Evolutionary conservation across 805 yeast species (phyloP), one percentile per base, ranked within the genome.

Genomic region (Yarrowia sp.): DNA sequence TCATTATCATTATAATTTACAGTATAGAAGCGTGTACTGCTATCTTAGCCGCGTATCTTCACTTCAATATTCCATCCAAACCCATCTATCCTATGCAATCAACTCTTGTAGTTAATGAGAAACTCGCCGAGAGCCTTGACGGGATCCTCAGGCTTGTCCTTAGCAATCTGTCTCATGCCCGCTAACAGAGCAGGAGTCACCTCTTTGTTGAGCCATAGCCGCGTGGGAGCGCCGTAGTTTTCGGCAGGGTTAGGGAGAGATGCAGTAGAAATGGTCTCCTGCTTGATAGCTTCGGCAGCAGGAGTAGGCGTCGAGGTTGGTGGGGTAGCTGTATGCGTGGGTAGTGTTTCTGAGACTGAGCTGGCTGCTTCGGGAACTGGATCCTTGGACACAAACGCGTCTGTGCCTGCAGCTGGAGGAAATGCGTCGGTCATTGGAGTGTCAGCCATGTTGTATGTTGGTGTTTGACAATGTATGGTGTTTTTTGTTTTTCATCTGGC

Each of bases 121-220:
- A 56, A 69, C 48, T 70, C 62, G 1, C 71, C 73, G n/a, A 70
- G 63, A 12, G 71, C 70, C 36, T 64, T 49, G 26, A 70, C 54
- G 11, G 73, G 73, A 30, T 70, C 68, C 12, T 40, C 65, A 7
- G 73, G 73, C 43, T 70, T 69, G 28, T 54, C 49, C 22, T 54
- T 40, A 9, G 86, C 83, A 9, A 88, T 77, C 66, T 78, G 74
- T 63, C 83, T 76, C 79, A 88, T 79, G 0, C 93, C 96, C 41
- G 84, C 84, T 19, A 88, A 74, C 19, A 89, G 71, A 17, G 81
- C 81, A n/a, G 83, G 84, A 0, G 92, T 85, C 33, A 89, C 81
- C 62, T 85, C 78, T 67, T 82, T 76, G 71, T 88, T 87, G 65
- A 89, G 78, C 79, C 88, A 89, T 69, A 80, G 82, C 68, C 96